Conservation (phyloP, 2,329 filamentous ascomycete species). For the Truncatella angustata region DNA sequence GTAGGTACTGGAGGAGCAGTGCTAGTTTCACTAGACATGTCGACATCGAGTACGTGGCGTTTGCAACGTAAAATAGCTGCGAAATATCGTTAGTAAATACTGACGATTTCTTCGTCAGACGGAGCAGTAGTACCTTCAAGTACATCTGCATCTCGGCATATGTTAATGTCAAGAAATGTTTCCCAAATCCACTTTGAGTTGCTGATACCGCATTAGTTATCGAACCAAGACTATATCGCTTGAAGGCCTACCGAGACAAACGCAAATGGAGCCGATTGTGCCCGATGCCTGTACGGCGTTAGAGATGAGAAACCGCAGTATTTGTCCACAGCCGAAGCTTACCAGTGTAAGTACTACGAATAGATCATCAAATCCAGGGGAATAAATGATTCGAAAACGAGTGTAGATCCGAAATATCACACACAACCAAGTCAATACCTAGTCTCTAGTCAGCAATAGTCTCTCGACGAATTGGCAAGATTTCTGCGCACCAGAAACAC, state of each 20-base stretch:
- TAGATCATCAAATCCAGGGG: conserved; percentile 22
- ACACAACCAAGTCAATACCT: conserved; percentile 12
- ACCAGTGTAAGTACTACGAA: conserved; percentile 18
- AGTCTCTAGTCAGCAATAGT: background rate
- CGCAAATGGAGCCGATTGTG: background rate
- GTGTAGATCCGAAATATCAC: conserved; percentile 20
- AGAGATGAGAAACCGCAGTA: background rate
- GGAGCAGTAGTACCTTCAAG: conserved; percentile 14
- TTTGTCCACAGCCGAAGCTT: background rate
- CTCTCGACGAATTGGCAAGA: background rate
- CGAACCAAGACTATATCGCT: conserved; percentile 8
- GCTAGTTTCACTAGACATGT: conserved; percentile 25
- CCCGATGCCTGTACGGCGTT: background rate
- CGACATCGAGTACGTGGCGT: conserved; percentile 22
- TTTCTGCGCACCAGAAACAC: conserved; percentile 12
- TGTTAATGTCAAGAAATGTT: conserved; percentile 16
- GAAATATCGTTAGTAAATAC: background rate
- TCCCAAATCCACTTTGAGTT: conserved; percentile 17
- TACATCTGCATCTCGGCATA: conserved; percentile 10
- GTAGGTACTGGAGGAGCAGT: conserved; percentile 26
- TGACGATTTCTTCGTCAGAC: background rate
- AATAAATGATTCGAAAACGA: conserved; percentile 16
- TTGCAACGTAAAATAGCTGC: conserved; percentile 23
- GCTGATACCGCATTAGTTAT: conserved; percentile 4
- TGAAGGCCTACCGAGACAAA: conserved; percentile 2